phyloP scores from a whole-genome alignment of 331 rosid species.

The Quercus lobata region DNA sequence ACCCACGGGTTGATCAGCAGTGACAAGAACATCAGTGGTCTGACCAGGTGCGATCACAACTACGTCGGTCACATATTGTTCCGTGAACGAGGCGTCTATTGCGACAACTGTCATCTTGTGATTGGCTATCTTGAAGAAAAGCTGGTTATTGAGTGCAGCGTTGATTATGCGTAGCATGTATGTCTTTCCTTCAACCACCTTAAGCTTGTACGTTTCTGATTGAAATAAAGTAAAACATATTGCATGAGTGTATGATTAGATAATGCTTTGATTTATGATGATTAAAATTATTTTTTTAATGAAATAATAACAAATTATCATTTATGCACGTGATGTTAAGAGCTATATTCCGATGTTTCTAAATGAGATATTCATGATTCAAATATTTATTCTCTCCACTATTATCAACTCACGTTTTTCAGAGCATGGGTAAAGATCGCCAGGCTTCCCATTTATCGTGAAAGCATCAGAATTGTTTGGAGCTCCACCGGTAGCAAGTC shows the following conservation, averaged over 20 bases:
- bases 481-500: slow-evolving; percentile 12
- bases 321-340: neutral
- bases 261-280: too few relatives aligned
- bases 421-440: slow-evolving; percentile 35
- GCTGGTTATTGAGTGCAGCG: slow-evolving; percentile 46
- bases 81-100: neutral
- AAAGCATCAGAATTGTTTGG: slow-evolving; percentile 27
- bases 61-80: slow-evolving; percentile 23
- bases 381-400: fast-evolving
- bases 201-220: slow-evolving; percentile 11
- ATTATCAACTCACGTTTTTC: slow-evolving; percentile 1
- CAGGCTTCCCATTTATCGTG: slow-evolving; percentile 44
- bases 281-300: neutral
- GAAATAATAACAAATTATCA: neutral
- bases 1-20: slow-evolving; percentile 28
- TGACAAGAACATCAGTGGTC: slow-evolving; percentile 44
- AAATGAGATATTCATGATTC: too few relatives aligned
- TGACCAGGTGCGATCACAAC: slow-evolving; percentile 47
- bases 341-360: fast-evolving
- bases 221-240: neutral
- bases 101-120: slow-evolving; percentile 24
- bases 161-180: slow-evolving; percentile 46
- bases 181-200: slow-evolving; percentile 32
- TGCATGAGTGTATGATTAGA: too few relatives aligned
- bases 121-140: slow-evolving; percentile 44